phyloP scores from a whole-genome alignment of 305 asterid species.

The Withania somnifera region DNA sequence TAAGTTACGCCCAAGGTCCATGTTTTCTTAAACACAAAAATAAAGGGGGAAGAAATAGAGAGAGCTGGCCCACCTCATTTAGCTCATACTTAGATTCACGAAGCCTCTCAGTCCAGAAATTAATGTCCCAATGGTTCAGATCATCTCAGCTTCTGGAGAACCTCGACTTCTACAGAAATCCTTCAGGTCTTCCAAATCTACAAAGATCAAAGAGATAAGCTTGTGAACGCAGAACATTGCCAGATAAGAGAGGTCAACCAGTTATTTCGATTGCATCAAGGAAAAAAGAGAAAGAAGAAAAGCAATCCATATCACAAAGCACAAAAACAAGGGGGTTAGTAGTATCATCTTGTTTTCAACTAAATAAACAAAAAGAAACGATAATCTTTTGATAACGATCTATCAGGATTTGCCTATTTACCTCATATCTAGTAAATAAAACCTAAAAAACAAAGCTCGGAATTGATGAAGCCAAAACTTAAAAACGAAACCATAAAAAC shows the following conservation, averaged over 20 bases:
- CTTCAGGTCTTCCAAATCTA: slow-evolving; percentile 84
- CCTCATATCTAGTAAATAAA: neutral
- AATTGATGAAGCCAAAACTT: neutral
- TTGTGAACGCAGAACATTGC: slow-evolving; percentile 1
- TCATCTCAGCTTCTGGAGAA: slow-evolving; percentile 76
- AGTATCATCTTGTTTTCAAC: neutral
- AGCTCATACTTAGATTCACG: slow-evolving; percentile 87
- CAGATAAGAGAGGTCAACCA: neutral
- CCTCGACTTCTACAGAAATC: slow-evolving; percentile 67
- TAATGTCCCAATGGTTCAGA: slow-evolving; percentile 71
- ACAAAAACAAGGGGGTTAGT: neutral
- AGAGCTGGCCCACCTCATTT: slow-evolving; percentile 53
- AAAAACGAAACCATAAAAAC: neutral
- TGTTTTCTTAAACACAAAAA: neutral
- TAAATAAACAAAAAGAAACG: neutral
- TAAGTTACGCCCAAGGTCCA: neutral
- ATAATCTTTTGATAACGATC: neutral
- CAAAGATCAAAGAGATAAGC: slow-evolving; percentile 8
- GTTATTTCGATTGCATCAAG: neutral
- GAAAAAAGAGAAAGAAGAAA: neutral
- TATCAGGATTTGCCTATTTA: neutral
- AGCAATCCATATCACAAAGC: neutral
- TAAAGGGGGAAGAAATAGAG: neutral
- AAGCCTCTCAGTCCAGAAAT: slow-evolving; percentile 96
- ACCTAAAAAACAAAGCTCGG: neutral